Percentiles rank a stretch among this genome's conserved stretches.
phyloP scores from a whole-genome alignment of 495 filamentous ascomycete genomes.

The Aspergillus baeticus region DNA sequence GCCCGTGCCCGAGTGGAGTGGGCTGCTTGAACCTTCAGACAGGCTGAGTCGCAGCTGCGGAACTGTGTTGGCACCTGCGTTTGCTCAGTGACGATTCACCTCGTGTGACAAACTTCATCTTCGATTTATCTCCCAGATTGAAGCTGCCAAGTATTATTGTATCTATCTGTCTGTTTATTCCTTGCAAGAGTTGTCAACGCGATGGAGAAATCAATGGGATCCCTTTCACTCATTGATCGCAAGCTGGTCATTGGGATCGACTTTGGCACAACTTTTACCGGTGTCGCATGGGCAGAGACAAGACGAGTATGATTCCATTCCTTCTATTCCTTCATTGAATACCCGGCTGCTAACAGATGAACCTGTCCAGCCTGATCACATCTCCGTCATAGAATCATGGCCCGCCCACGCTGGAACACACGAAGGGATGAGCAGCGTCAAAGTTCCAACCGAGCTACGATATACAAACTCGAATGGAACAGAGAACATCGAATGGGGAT shows the following conservation, averaged over 20 bases:
- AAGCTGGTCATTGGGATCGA: conserved; percentile 37
- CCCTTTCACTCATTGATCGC: conserved; percentile 10
- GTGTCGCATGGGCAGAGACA: conserved; percentile 46
- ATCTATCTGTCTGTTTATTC: not conserved
- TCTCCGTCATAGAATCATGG: conserved; percentile 19
- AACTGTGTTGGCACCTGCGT: no score
- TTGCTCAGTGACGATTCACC: no score
- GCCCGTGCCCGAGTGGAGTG: no score
- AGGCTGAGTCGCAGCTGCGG: no score
- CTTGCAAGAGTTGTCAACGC: not conserved
- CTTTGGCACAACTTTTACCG: conserved; percentile 51
- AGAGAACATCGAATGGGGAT: conserved; percentile 45
- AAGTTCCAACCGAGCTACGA: conserved; percentile 34
- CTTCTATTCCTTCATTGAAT: conserved; percentile 22
- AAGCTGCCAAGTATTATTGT: not conserved
- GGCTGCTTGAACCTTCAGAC: no score
- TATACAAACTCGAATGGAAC: conserved; percentile 16
- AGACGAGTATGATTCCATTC: conserved; percentile 6
- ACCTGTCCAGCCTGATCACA: conserved; percentile 24
- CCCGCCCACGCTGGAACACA: conserved; percentile 3
- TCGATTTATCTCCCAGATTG: no score
- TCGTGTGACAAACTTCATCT: no score
- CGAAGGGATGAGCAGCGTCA: conserved; percentile 31
- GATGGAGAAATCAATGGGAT: conserved; percentile 4
- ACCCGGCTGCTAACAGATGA: conserved; percentile 17